phyloP scores from a whole-genome alignment of 768 basidiomycete species.

The Termitomyces eurrhizus region DNA sequence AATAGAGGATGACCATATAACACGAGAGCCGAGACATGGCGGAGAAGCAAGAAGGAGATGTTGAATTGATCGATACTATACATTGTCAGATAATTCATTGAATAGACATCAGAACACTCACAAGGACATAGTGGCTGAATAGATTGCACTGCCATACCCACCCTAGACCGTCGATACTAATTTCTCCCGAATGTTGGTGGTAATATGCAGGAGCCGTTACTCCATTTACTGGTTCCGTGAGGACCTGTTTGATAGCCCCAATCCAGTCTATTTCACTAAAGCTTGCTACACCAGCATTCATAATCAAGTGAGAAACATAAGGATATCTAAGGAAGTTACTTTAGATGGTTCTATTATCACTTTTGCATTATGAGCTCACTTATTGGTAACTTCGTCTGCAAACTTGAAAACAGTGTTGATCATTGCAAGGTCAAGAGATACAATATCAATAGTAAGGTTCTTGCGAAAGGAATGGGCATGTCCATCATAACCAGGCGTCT shows the following conservation, averaged over 20 bases:
- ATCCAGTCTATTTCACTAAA: constrained; percentile 54
- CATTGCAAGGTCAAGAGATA: constrained; percentile 60
- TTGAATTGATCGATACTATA: constrained; percentile 62
- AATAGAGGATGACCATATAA: constrained; percentile 79
- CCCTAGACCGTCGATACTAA: constrained; percentile 68
- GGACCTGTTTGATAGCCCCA: constrained; percentile 41
- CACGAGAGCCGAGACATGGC: constrained; percentile 44
- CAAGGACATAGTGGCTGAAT: constrained; percentile 77
- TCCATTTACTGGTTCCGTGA: constrained; percentile 37
- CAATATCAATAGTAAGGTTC: constrained; percentile 57
- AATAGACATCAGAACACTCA: constrained; percentile 21
- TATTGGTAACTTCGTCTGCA: constrained; percentile 45
- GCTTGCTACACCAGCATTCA: constrained; percentile 72
- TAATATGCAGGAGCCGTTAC: constrained; percentile 56
- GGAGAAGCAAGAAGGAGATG: constrained; percentile 44
- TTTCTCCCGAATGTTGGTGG: constrained; percentile 52
- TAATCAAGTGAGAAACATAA: constrained; percentile 77
- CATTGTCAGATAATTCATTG: not conserved
- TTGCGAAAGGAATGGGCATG: constrained; percentile 55
- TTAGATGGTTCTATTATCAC: not conserved
- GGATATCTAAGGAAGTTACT: constrained; percentile 49
- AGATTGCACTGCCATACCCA: constrained; percentile 85
- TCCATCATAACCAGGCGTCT: constrained; percentile 37
- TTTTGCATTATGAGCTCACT: constrained; percentile 34
- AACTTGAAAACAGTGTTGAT: constrained; percentile 62